A percentile compares a stretch with the other conserved stretches of the same genome.
These are phyloP conservation scores for Verticillium alfalfae DNA, from an alignment of 2,329 filamentous ascomycete genomes.

Conservation along the genomic window DNA sequence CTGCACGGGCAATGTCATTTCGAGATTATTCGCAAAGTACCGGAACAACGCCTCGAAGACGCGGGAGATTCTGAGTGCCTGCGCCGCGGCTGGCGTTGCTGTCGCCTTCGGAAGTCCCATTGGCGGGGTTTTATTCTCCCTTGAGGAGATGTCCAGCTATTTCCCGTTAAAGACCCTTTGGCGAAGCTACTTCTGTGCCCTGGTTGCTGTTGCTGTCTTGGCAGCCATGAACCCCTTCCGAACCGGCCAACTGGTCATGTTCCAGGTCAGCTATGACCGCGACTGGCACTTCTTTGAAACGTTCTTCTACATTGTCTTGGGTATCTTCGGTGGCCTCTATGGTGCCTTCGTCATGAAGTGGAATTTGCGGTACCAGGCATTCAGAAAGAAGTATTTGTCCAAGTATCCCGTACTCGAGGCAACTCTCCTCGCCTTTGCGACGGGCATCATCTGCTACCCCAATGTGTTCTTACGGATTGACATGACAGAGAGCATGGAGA, in stretches of 20 bases:
- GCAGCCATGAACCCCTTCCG: constrained; percentile 97
- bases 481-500: constrained; percentile 99
- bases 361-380: constrained; percentile 86
- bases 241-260: constrained; percentile 98
- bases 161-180: constrained; percentile 97
- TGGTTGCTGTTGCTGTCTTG: constrained; percentile 89
- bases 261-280: constrained; percentile 91
- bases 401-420: constrained; percentile 84
- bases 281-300: constrained; percentile 98
- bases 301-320: constrained; percentile 83
- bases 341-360: constrained; percentile 97
- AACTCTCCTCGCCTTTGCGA: constrained; percentile 73
- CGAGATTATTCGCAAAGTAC: constrained; percentile 88
- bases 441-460: constrained; percentile 91
- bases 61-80: constrained; percentile 89
- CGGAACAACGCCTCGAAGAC: constrained; percentile 88
- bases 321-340: constrained; percentile 89
- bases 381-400: constrained; percentile 86
- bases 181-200: constrained; percentile 95
- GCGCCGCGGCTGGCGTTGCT: constrained; percentile 88
- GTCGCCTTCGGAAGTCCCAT: constrained; percentile 98
- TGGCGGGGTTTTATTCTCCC: constrained; percentile 89
- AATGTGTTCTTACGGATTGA: constrained; percentile 94
- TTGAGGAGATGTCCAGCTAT: constrained; percentile 96
- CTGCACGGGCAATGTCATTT: constrained; percentile 95